Base-by-base conservation (phyloP, 2,329 filamentous ascomycete species). In the Aureobasidium vineae region DNA sequence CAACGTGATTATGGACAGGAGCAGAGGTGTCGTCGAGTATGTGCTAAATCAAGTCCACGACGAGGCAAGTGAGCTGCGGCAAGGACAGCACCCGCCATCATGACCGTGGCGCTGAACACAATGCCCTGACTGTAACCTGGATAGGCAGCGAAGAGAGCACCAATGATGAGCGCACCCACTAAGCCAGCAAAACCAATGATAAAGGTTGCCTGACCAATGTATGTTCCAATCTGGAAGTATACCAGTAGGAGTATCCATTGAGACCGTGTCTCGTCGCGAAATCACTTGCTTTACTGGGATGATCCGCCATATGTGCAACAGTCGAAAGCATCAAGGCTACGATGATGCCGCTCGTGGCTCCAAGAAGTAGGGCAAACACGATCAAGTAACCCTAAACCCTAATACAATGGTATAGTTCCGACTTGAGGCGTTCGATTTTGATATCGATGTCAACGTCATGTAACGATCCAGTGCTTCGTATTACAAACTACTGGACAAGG, bases 131-230 rank as follows among this genome's bases (percentile, higher is more conserved):
- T 8, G 16, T 53, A 53, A 10, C 28, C 49, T 2, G 26, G 26
- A 36, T 36, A 26, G 2, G 26, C 52, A 21, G 19, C 40, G 11
- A 68, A 41, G 11, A 68, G 19, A 4, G 66, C 66, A n/a, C 66
- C 66, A n/a, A 53, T 49, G 16, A 68, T 66, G 5, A 63, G 66
- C 2, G 28, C 38, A 8, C 66, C 66, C 7, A 36, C 57, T 43
- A 68, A 47, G 56, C 63, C 66, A 8, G 66, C 53, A 21, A 68
- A 43, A 16, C 50, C 66, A 19, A 68, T n/a, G 15, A 56, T 21
- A 11, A 45, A 47, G 38, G 47, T 56, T 2, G 50, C 31, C 19
- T 68, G 66, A 19, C 63, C 66, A 31, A 68, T 61, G 47, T 68
- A 68, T 0, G 45, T 45, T 21, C 66, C 66, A 2, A 63, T 63